These are phyloP conservation scores for Kalmusia sp. DNA, from an alignment of 2,329 filamentous ascomycete species.

Conservation along the genomic window DNA sequence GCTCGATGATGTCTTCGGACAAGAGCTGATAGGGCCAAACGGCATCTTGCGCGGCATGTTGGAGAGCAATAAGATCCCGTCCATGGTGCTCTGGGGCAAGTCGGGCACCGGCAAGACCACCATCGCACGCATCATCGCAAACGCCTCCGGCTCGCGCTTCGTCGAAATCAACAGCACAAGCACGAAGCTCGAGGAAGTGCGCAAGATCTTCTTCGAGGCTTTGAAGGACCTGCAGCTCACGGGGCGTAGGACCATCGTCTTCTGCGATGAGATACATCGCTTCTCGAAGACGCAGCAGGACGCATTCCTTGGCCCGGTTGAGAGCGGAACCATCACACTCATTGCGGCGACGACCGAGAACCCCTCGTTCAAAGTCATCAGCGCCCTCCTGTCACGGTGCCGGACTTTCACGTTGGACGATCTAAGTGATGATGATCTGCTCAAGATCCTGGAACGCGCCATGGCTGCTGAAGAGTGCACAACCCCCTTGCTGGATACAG, in stretches of 20 bases:
- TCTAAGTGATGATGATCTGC: slow-evolving; percentile 74
- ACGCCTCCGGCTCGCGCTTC: slow-evolving; percentile 82
- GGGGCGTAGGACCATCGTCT: slow-evolving; percentile 91
- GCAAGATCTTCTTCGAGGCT: slow-evolving; percentile 88
- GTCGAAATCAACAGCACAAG: slow-evolving; percentile 96
- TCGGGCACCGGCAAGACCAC: slow-evolving; percentile 88
- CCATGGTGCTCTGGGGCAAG: slow-evolving; percentile 92
- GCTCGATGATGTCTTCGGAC: slow-evolving; percentile 86
- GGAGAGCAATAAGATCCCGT: slow-evolving; percentile 83
- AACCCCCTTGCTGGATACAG: slow-evolving; percentile 72
- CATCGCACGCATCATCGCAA: slow-evolving; percentile 88
- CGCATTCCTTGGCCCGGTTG: slow-evolving; percentile 90
- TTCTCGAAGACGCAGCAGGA: slow-evolving; percentile 95
- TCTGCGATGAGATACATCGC: slow-evolving; percentile 95
- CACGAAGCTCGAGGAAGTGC: slow-evolving; percentile 86
- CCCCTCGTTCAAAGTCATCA: slow-evolving; percentile 90
- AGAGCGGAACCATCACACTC: slow-evolving; percentile 86
- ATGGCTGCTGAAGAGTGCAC: slow-evolving; percentile 64
- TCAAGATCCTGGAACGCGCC: slow-evolving; percentile 78
- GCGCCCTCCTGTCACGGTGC: slow-evolving; percentile 85
- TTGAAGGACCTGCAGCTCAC: slow-evolving; percentile 80
- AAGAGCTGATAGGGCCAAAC: slow-evolving; percentile 84
- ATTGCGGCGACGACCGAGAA: slow-evolving; percentile 98
- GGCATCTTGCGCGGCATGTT: slow-evolving; percentile 90
- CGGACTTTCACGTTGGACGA: slow-evolving; percentile 86